Conservation (phyloP, 2,329 filamentous ascomycete species). For the Dothistroma pini region DNA sequence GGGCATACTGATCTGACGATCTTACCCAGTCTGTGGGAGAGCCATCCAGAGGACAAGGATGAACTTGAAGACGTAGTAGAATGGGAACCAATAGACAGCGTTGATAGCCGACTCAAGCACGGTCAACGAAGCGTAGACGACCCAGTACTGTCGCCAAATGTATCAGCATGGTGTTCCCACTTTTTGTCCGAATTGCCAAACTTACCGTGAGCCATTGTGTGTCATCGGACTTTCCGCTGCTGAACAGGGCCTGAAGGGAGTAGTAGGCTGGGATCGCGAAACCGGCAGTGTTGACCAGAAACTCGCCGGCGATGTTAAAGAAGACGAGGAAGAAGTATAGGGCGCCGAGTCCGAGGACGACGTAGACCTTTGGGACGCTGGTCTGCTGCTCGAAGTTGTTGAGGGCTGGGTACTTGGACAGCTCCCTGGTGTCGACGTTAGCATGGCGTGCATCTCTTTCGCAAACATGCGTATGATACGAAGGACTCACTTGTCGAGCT, state of each 20-base stretch:
- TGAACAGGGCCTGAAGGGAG: conserved; percentile 75
- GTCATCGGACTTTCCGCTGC: conserved; percentile 66
- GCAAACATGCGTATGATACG: conserved; percentile 1
- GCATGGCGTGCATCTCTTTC: not conserved
- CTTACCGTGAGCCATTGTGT: conserved; percentile 68
- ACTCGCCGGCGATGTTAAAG: conserved; percentile 87
- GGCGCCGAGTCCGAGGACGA: conserved; percentile 68
- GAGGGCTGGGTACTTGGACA: conserved; percentile 79
- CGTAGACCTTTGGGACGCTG: conserved; percentile 80
- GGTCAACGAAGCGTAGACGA: conserved; percentile 77
- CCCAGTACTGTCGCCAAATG: conserved; percentile 64
- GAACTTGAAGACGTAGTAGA: conserved; percentile 99
- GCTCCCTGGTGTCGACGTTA: conserved; percentile 48
- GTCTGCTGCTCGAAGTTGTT: conserved; percentile 84
- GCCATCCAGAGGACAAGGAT: conserved; percentile 96
- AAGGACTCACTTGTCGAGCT: conserved; percentile 75
- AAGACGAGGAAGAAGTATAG: conserved; percentile 90
- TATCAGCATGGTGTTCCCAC: conserved; percentile 14
- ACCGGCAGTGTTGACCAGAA: conserved; percentile 81
- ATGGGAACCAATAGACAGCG: conserved; percentile 91
- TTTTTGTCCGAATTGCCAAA: not conserved
- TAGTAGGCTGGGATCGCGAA: conserved; percentile 83
- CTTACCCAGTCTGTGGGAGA: conserved; percentile 88
- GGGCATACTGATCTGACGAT: conserved; percentile 19
- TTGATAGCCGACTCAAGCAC: conserved; percentile 78